Percentiles rank a stretch among this genome's conserved stretches.
Conservation (phyloP, 2,329 filamentous ascomycete species). For the Trichoderma atroviride region DNA sequence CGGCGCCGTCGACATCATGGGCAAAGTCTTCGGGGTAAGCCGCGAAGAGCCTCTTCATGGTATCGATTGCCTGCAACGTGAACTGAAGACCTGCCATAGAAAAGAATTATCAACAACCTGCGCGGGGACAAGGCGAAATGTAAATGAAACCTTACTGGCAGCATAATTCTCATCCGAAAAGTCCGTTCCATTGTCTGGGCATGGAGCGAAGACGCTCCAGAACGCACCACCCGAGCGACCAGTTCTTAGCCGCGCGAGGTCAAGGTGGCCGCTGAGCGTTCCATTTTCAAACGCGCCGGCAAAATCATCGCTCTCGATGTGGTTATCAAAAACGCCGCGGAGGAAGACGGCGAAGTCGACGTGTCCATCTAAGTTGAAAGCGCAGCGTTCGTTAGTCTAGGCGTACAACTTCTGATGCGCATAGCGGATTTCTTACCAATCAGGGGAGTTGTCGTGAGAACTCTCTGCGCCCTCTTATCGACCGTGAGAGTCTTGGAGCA, state of each 20-base stretch:
- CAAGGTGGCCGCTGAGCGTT: constrained; percentile 70
- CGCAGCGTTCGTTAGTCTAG: not conserved
- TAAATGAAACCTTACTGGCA: constrained; percentile 50
- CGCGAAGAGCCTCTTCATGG: constrained; percentile 65
- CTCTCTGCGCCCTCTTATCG: constrained; percentile 50
- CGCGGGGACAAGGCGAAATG: not conserved
- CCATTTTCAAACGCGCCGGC: constrained; percentile 73
- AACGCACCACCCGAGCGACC: constrained; percentile 84
- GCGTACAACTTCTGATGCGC: not conserved
- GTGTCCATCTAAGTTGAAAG: constrained; percentile 69
- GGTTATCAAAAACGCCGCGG: constrained; percentile 68
- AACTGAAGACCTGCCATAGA: constrained; percentile 57
- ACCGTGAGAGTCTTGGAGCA: constrained; percentile 40
- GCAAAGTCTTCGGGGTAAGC: constrained; percentile 73
- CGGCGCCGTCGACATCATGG: constrained; percentile 59
- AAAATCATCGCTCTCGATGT: constrained; percentile 76
- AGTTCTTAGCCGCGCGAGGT: constrained; percentile 71
- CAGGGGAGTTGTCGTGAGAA: constrained; percentile 51
- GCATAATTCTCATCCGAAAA: constrained; percentile 75
- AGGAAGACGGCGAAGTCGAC: constrained; percentile 82
- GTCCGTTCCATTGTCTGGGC: constrained; percentile 71
- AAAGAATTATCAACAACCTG: not conserved
- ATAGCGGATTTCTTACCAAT: constrained; percentile 46
- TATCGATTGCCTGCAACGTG: constrained; percentile 75
- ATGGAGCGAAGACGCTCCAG: constrained; percentile 84